These are phyloP conservation scores for Striga hermonthica DNA, from an alignment of 305 asterid genomes.

Conservation along the genomic window DNA sequence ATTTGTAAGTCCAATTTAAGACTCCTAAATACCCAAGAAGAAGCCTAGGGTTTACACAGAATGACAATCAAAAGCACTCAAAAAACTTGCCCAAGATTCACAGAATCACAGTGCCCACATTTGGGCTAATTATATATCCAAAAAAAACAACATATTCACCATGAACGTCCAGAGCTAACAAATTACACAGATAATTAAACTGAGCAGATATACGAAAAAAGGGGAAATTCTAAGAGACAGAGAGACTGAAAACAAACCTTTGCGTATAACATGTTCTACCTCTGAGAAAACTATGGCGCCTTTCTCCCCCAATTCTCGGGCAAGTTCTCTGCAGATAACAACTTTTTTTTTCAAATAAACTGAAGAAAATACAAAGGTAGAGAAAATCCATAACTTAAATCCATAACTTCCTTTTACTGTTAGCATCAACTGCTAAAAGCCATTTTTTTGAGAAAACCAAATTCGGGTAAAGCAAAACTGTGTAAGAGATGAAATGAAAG, in stretches of 20 bases:
- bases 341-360: constrained; percentile 19
- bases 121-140: too few relatives aligned
- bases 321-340: constrained; percentile 68
- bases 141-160: not conserved
- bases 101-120: too few relatives aligned
- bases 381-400: constrained; percentile 11
- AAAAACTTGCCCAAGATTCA: not conserved
- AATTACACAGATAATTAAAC: not conserved
- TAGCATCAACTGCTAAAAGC: constrained; percentile 4
- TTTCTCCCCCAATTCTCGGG: constrained; percentile 62
- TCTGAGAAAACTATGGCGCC: constrained; percentile 58
- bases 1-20: constrained; percentile 9
- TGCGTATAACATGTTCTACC: constrained; percentile 68
- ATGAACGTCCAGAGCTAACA: not conserved
- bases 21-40: not conserved
- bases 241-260: constrained; percentile 39
- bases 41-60: constrained; percentile 14
- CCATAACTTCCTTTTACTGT: not conserved
- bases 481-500: constrained; percentile 13
- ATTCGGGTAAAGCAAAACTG: constrained; percentile 7
- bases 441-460: not conserved
- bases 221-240: not conserved
- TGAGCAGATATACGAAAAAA: not conserved
- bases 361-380: not conserved
- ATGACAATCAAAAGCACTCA: constrained; percentile 1